Percentiles rank a stretch among this genome's conserved stretches.
phyloP scores from a whole-genome alignment of 306 rosid species.

The Morella rubra region DNA sequence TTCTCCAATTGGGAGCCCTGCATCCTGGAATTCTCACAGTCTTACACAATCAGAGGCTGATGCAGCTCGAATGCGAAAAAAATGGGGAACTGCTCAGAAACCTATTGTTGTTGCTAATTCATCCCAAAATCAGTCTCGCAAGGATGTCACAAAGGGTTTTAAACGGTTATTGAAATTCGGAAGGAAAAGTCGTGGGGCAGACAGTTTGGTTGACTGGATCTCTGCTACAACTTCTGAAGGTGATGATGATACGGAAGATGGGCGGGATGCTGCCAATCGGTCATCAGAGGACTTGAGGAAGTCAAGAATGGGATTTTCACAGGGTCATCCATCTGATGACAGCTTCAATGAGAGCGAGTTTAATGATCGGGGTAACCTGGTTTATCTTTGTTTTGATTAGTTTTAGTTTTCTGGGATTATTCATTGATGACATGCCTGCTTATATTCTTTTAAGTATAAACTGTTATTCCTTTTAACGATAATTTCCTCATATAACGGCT shows the following conservation, averaged over 20 bases:
- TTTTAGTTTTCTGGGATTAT: constrained; percentile 1
- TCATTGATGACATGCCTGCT: not conserved
- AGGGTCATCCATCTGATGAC: constrained; percentile 79
- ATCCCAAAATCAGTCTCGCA: constrained; percentile 81
- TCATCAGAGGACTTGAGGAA: constrained; percentile 93
- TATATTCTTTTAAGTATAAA: not conserved
- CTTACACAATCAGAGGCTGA: constrained; percentile 76
- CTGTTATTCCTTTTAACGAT: not conserved
- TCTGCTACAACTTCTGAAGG: constrained; percentile 99
- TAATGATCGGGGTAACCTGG: constrained; percentile 71
- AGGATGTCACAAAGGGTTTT: constrained; percentile 91
- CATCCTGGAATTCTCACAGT: constrained; percentile 88
- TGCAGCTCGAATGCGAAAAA: constrained; percentile 95
- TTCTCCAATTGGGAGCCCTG: constrained; percentile 96
- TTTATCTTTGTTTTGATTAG: constrained; percentile 22
- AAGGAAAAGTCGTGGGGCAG: constrained; percentile 90
- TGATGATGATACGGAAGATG: constrained; percentile 95
- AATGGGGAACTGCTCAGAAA: constrained; percentile 98
- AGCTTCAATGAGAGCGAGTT: constrained; percentile 79
- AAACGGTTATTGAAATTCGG: constrained; percentile 90
- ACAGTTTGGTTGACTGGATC: constrained; percentile 81
- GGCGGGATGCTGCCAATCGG: constrained; percentile 80
- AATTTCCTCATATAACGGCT: not conserved
- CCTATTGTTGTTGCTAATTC: constrained; percentile 74
- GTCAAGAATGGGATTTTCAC: constrained; percentile 94